phyloP scores from a whole-genome alignment of 495 filamentous ascomycete genomes.

The Penicillium malachiteum region DNA sequence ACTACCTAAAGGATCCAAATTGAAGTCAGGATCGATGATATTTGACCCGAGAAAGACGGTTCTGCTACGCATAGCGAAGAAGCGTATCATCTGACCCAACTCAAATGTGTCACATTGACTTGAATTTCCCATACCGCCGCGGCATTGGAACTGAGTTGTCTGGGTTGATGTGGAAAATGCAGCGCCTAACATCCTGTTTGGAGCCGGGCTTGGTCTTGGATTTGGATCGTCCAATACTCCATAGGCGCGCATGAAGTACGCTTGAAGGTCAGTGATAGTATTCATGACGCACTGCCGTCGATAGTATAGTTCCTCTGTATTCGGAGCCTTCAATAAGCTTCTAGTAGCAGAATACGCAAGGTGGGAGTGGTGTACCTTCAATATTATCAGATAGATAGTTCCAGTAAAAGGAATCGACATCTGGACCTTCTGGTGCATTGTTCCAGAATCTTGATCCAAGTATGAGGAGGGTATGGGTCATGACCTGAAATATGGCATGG shows the following conservation, averaged over 20 bases:
- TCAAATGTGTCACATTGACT: constrained; percentile 82
- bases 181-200: constrained; percentile 5
- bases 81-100: constrained; percentile 80
- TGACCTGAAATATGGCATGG: constrained; percentile 21
- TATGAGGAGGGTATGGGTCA: constrained; percentile 58
- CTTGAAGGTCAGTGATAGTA: constrained; percentile 73
- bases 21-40: constrained; percentile 44
- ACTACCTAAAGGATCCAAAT: background rate
- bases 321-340: background rate
- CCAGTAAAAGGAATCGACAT: constrained; percentile 54
- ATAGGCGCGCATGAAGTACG: constrained; percentile 70
- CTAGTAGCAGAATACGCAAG: background rate
- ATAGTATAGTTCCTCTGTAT: constrained; percentile 66
- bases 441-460: constrained; percentile 66
- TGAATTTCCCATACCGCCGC: constrained; percentile 72
- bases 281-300: constrained; percentile 70
- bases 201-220: constrained; percentile 11
- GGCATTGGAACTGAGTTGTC: constrained; percentile 60
- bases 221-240: constrained; percentile 36
- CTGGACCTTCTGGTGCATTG: constrained; percentile 26
- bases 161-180: constrained; percentile 18
- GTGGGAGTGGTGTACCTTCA: constrained; percentile 55
- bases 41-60: constrained; percentile 50
- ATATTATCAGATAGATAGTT: constrained; percentile 70
- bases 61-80: constrained; percentile 57